Conservation (phyloP, 176 grass and related monocot genomes). For the Oryza longistaminata region DNA sequence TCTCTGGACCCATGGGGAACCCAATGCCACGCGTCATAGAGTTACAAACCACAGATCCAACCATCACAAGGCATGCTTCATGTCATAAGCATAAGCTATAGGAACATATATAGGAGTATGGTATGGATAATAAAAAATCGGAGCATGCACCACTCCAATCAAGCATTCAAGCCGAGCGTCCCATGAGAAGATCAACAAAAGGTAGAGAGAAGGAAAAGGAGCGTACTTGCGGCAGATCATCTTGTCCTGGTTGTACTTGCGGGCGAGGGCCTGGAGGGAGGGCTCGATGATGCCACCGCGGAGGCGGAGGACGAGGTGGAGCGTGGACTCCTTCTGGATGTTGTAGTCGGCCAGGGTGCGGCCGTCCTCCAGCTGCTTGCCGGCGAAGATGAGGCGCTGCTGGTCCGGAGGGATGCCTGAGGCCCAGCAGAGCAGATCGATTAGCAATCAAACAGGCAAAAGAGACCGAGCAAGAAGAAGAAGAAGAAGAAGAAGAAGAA, state of each 20-base stretch:
- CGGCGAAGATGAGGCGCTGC: slow-evolving; percentile 92
- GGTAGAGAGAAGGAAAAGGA: neutral
- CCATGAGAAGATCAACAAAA: no score
- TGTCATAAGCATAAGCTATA: neutral
- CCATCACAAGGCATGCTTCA: neutral
- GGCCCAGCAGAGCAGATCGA: neutral
- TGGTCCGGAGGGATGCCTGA: slow-evolving; percentile 87
- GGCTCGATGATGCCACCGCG: slow-evolving; percentile 87
- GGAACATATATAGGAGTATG: neutral
- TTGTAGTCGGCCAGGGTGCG: slow-evolving; percentile 92
- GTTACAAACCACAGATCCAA: slow-evolving; percentile 36
- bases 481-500: no score
- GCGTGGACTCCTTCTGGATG: slow-evolving; percentile 97
- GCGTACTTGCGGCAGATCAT: slow-evolving; percentile 91
- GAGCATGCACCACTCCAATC: no score
- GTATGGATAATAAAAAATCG: neutral
- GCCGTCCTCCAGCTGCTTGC: slow-evolving; percentile 95
- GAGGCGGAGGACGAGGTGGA: slow-evolving; percentile 84
- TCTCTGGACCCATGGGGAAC: slow-evolving; percentile 40
- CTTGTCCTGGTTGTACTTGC: slow-evolving; percentile 95
- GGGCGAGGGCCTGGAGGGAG: slow-evolving; percentile 84
- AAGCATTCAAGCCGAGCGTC: no score
- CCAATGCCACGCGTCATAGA: slow-evolving; percentile 26
- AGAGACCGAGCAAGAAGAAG: neutral
- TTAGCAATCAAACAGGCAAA: no score